Percentiles rank a stretch among this genome's conserved stretches.
phyloP scores from a whole-genome alignment of 768 basidiomycete species.

The Tulasnella sp. region DNA sequence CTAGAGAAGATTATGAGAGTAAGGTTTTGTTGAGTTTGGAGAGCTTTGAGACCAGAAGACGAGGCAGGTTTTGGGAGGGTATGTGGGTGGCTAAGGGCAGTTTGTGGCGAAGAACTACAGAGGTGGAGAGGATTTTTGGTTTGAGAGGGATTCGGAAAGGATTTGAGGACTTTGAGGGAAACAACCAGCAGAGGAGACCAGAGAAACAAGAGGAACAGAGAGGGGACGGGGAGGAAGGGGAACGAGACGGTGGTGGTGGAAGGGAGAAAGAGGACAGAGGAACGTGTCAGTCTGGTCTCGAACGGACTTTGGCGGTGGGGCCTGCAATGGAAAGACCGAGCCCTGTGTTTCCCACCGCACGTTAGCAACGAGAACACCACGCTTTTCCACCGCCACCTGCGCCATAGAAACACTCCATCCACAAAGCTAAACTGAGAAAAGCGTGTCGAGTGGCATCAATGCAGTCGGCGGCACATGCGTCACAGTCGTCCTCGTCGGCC shows the following conservation, averaged over 20 bases:
- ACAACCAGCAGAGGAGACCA: slow-evolving; percentile 14
- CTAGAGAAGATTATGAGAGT: slow-evolving; percentile 7
- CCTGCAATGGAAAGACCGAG: neutral
- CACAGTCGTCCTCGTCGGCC: neutral
- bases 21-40: neutral
- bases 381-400: neutral
- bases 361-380: neutral
- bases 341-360: neutral
- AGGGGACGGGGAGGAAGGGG: slow-evolving; percentile 16
- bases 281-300: slow-evolving; percentile 1
- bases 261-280: neutral
- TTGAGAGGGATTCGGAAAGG: neutral
- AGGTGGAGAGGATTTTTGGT: neutral
- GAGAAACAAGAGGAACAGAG: slow-evolving; percentile 17
- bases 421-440: neutral
- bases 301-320: neutral
- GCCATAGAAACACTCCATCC: neutral
- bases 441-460: neutral
- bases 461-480: neutral
- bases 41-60: neutral
- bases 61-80: neutral
- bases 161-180: slow-evolving; percentile 1
- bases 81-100: neutral
- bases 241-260: neutral
- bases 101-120: neutral